Percentiles rank a stretch among this genome's conserved stretches.
phyloP scores from a whole-genome alignment of 345 rosid species.

The Combretum micranthum region DNA sequence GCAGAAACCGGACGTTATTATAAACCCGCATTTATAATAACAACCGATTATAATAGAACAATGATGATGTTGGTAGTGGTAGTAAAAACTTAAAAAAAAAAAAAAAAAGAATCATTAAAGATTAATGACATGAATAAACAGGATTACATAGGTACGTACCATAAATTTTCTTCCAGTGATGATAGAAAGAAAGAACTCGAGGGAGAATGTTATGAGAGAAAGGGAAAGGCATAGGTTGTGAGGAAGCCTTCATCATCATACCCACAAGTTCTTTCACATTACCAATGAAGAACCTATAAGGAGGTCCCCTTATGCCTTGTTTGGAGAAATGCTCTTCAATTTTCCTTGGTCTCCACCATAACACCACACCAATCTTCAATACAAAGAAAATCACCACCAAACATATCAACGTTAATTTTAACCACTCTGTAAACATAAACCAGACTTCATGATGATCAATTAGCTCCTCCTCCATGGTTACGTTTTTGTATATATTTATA shows the following conservation, averaged over 20 bases:
- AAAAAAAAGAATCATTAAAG: not conserved
- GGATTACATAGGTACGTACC: slow-evolving; percentile 28
- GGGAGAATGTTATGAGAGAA: slow-evolving; percentile 98
- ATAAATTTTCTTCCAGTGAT: slow-evolving; percentile 93
- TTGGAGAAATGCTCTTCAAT: slow-evolving; percentile 82
- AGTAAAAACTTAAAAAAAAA: slow-evolving; percentile 2
- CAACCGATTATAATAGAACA: no score
- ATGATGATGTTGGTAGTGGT: no score
- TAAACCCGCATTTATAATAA: no score
- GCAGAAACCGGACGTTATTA: no score
- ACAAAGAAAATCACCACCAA: slow-evolving; percentile 24
- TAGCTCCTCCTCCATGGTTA: not conserved
- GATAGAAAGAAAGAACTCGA: slow-evolving; percentile 86
- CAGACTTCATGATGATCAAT: not conserved
- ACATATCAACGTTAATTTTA: slow-evolving; percentile 38
- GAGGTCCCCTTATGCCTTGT: slow-evolving; percentile 98
- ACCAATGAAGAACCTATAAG: slow-evolving; percentile 90
- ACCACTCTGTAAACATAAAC: slow-evolving; percentile 25
- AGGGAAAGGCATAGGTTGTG: slow-evolving; percentile 85
- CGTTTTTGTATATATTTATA: not conserved
- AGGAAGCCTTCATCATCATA: slow-evolving; percentile 87
- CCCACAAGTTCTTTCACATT: slow-evolving; percentile 86
- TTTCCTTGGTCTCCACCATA: slow-evolving; percentile 96
- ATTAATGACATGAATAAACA: not conserved
- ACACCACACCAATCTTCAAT: slow-evolving; percentile 40